A percentile compares a stretch with the other conserved stretches of the same genome.
Evolutionary conservation across 345 rosid species (phyloP).

Genomic region (Salix koriyanagi): DNA sequence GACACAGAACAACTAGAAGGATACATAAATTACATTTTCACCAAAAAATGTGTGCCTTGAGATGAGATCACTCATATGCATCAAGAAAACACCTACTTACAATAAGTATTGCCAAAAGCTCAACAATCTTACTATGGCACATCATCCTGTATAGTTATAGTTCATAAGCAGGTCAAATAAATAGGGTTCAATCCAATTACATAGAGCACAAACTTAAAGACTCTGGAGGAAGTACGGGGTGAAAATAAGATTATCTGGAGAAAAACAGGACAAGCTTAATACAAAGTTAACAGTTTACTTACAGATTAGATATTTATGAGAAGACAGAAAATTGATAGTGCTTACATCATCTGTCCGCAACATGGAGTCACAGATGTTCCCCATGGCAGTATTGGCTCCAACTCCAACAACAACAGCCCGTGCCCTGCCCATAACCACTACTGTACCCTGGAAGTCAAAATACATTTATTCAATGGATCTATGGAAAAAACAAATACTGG

Average conservation of each 20-base stretch:
- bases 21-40: not conserved
- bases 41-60: not conserved
- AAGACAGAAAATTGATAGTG: slow-evolving; percentile 10
- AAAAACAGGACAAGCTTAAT: not conserved
- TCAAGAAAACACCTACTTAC: not conserved
- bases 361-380: slow-evolving; percentile 96
- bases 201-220: slow-evolving; percentile 2
- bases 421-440: slow-evolving; percentile 87
- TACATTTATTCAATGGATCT: slow-evolving; percentile 2
- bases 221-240: not conserved
- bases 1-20: not conserved
- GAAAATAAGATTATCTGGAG: slow-evolving; percentile 6
- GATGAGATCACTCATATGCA: not conserved
- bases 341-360: slow-evolving; percentile 88
- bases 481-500: not conserved
- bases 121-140: slow-evolving; percentile 1
- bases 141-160: not conserved
- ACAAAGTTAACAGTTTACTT: not conserved
- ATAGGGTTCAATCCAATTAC: not conserved
- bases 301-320: not conserved
- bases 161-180: not conserved
- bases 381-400: slow-evolving; percentile 98
- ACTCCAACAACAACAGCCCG: slow-evolving; percentile 93
- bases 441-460: slow-evolving; percentile 77
- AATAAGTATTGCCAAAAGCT: not conserved